Conservation (phyloP, 768 basidiomycete species). For the Psilocybe sp. region DNA sequence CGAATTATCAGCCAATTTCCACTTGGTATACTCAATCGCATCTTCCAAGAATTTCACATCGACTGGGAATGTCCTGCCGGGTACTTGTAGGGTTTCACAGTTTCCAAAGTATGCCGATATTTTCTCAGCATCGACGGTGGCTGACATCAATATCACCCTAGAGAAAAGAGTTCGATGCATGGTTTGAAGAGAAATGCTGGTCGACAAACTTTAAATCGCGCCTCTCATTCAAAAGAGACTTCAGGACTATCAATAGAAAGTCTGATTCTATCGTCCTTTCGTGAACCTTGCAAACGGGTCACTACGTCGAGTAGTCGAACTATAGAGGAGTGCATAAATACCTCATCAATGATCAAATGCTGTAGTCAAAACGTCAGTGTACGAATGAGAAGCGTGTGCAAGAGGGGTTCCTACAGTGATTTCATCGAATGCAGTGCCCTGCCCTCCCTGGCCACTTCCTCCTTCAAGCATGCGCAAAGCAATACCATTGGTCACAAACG, state of each 20-base stretch:
- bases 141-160: constrained; percentile 95
- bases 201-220: constrained; percentile 72
- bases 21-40: constrained; percentile 77
- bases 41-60: constrained; percentile 86
- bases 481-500: constrained; percentile 93
- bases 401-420: constrained; percentile 65
- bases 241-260: constrained; percentile 92
- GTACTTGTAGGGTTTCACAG: constrained; percentile 81
- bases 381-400: neutral
- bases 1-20: constrained; percentile 77
- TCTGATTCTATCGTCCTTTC: constrained; percentile 97
- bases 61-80: constrained; percentile 94
- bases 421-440: constrained; percentile 86
- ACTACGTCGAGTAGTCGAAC: neutral
- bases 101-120: constrained; percentile 87
- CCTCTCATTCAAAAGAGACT: constrained; percentile 71
- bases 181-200: neutral
- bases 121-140: constrained; percentile 90
- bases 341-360: constrained; percentile 97
- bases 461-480: constrained; percentile 96
- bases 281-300: constrained; percentile 60
- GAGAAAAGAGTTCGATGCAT: constrained; percentile 1
- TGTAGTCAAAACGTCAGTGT: constrained; percentile 23
- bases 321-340: constrained; percentile 21
- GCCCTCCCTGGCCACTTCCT: constrained; percentile 64